phyloP scores from a whole-genome alignment of 768 basidiomycete species.

The Calocybe gangraenosa region DNA sequence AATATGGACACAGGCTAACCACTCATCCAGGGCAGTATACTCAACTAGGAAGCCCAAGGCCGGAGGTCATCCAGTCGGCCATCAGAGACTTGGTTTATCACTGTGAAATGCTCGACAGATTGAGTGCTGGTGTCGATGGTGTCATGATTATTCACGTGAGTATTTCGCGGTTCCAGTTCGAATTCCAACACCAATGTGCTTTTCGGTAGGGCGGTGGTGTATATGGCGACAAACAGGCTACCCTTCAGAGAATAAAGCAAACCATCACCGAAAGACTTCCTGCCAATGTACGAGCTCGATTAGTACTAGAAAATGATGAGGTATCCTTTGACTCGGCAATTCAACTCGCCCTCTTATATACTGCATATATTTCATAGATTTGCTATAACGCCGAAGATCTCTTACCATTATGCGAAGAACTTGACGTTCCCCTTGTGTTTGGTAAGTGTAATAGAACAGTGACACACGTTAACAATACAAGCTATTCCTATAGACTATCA shows the following conservation, averaged over 20 bases:
- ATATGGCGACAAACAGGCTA: constrained; percentile 73
- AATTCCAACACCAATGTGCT: background rate
- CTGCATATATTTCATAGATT: constrained; percentile 33
- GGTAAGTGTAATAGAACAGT: constrained; percentile 32
- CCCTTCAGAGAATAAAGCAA: constrained; percentile 69
- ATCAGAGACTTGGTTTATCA: constrained; percentile 85
- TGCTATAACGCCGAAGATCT: constrained; percentile 90
- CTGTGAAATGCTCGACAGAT: constrained; percentile 79
- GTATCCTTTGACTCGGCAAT: constrained; percentile 31
- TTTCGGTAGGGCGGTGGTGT: constrained; percentile 66
- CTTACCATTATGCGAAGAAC: constrained; percentile 80
- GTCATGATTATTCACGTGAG: constrained; percentile 85
- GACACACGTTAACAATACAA: constrained; percentile 23
- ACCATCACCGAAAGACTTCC: constrained; percentile 60
- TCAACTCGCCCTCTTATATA: too few species aligned
- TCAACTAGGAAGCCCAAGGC: constrained; percentile 75
- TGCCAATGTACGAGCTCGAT: constrained; percentile 58
- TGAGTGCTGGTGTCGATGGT: constrained; percentile 78
- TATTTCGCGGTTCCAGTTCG: background rate
- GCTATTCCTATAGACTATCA: constrained; percentile 56
- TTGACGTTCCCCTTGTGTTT: constrained; percentile 70
- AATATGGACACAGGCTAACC: constrained; percentile 76
- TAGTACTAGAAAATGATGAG: constrained; percentile 96
- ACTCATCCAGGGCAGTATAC: constrained; percentile 88
- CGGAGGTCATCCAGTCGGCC: constrained; percentile 69